Percentiles rank a stretch among this genome's conserved stretches.
These are phyloP conservation scores for Waltiozyma sp. DNA, from an alignment of 1,139 yeast species.

Conservation along the genomic window DNA sequence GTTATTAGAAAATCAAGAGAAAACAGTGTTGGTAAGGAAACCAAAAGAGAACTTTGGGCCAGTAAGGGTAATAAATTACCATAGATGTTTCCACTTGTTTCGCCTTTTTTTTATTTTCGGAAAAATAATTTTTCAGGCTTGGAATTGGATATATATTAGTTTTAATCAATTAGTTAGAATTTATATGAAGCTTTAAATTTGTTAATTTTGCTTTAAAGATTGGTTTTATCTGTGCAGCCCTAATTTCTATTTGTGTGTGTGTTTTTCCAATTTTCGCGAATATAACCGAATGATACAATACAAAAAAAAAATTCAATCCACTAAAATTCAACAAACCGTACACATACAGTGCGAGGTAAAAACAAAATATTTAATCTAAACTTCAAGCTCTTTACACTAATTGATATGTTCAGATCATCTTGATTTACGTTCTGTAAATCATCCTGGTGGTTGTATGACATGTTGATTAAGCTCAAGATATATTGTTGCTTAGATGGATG, in stretches of 20 bases:
- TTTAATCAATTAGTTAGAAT: no score
- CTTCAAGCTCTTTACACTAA: neutral
- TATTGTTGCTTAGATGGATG: conserved; percentile 9
- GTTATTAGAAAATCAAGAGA: conserved; percentile 3
- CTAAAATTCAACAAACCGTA: no score
- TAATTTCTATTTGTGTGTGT: no score
- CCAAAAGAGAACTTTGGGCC: conserved; percentile 33
- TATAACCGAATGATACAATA: no score
- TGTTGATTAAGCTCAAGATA: conserved; percentile 8
- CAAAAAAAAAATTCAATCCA: neutral
- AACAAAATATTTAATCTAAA: neutral
- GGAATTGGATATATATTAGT: no score
- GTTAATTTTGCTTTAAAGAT: no score
- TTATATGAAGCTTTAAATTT: no score
- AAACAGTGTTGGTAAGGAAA: conserved; percentile 22
- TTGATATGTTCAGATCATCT: neutral
- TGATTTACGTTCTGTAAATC: neutral
- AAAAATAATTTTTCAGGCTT: neutral
- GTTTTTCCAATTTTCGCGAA: neutral
- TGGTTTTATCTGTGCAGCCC: neutral
- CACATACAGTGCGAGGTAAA: no score
- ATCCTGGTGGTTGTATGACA: neutral
- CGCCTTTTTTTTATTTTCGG: no score
- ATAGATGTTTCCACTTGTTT: no score
- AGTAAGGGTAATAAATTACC: conserved; percentile 26